phyloP scores from a whole-genome alignment of 345 rosid species.

The Arabis hirsuta region DNA sequence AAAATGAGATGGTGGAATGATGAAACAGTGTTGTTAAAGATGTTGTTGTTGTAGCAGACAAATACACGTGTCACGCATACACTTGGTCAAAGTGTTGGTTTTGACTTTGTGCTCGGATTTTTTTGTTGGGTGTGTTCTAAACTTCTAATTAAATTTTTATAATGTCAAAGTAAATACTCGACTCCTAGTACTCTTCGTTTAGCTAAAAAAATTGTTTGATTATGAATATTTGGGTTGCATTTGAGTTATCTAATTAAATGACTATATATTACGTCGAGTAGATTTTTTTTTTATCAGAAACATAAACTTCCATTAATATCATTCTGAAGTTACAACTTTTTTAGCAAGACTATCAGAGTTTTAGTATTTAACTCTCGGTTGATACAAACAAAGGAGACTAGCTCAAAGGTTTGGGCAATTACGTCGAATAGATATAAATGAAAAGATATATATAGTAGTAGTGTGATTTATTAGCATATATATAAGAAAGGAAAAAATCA shows the following conservation, averaged over 20 bases:
- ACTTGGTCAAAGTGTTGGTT: slow-evolving; percentile 45
- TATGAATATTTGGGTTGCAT: not conserved
- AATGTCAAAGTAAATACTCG: slow-evolving; percentile 12
- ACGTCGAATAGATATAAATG: too few relatives aligned
- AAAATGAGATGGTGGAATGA: slow-evolving; percentile 40
- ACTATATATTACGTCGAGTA: not conserved
- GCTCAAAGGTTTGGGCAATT: not conserved
- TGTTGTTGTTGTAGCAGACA: slow-evolving; percentile 45
- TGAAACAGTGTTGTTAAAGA: slow-evolving; percentile 47
- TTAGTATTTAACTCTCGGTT: too few relatives aligned
- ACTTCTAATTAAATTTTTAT: slow-evolving; percentile 16
- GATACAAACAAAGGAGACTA: too few relatives aligned
- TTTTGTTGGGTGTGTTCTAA: slow-evolving; percentile 40
- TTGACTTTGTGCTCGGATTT: slow-evolving; percentile 44
- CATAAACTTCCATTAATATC: too few relatives aligned
- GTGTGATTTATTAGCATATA: not conserved
- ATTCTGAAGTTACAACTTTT: too few relatives aligned
- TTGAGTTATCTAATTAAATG: slow-evolving; percentile 10
- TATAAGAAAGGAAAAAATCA: too few relatives aligned
- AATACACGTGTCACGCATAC: slow-evolving; percentile 34
- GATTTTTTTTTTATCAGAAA: too few relatives aligned
- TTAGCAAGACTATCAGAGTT: too few relatives aligned
- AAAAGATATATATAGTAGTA: not conserved
- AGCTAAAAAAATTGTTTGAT: not conserved
- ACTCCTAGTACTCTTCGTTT: slow-evolving; percentile 32